phyloP scores from a whole-genome alignment of 257 asterid species.

The Penstemon davidsonii region DNA sequence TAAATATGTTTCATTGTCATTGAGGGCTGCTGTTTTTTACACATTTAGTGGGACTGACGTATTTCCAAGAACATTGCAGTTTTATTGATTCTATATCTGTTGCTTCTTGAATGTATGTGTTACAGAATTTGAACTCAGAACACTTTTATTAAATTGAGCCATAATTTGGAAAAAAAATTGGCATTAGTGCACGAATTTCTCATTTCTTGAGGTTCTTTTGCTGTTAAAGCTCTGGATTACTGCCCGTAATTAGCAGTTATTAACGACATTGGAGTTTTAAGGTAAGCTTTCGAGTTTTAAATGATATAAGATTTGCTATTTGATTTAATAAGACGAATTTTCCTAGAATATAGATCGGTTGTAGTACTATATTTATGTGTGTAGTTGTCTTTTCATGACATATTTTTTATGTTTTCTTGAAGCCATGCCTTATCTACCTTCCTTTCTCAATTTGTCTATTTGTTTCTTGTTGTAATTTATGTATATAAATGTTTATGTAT shows the following conservation, averaged over 20 bases:
- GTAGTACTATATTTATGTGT: too few relatives aligned
- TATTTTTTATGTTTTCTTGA: too few relatives aligned
- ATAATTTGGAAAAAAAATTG: background rate
- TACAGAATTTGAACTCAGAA: background rate
- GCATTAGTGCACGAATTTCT: background rate
- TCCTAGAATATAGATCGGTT: too few relatives aligned
- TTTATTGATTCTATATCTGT: constrained; percentile 21
- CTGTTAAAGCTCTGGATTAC: constrained; percentile 4
- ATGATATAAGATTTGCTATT: background rate
- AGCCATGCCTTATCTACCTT: too few relatives aligned
- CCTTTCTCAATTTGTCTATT: too few relatives aligned
- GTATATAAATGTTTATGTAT: too few relatives aligned
- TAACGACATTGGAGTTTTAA: constrained; percentile 1
- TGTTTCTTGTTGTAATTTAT: too few relatives aligned
- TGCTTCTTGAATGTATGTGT: constrained; percentile 11
- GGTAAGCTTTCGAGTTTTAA: constrained; percentile 22
- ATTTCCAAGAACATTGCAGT: constrained; percentile 29
- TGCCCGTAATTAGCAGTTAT: background rate
- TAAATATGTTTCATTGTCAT: constrained; percentile 10
- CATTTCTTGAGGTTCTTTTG: background rate
- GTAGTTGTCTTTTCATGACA: background rate
- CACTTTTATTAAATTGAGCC: background rate
- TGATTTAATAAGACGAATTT: too few relatives aligned
- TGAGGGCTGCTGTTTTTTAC: constrained; percentile 32
- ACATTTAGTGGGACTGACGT: constrained; percentile 20